Base-by-base conservation (phyloP, 1,139 yeast species). In the Petasospora rhodanensis region DNA sequence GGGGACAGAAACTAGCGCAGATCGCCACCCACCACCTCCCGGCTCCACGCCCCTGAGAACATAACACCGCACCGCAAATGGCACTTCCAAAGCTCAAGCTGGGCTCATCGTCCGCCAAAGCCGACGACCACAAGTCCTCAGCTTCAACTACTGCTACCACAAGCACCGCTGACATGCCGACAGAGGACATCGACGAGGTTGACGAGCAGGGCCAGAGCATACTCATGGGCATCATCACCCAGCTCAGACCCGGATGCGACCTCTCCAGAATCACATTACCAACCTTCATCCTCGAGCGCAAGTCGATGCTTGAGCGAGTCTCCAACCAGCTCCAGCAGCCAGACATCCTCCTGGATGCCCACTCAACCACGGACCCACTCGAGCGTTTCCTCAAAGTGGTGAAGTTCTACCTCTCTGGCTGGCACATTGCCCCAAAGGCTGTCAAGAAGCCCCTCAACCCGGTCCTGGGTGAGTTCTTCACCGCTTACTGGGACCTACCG, bases 351-450 rank as follows among this genome's bases (percentile, higher is more conserved):
- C 56, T 86, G 6, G 71, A 73, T 17, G 96, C 97, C 0, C 81
- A 82, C 44, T 51, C 55, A 2, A 65, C 71, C 1, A 43, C 51
- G 10, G 86, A 84, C 49, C 75, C 76, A 1, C 52, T 80, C 20
- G 64, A 74, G 37, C 69, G 98, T 42, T 89, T 91, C 51, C 56
- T 85, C 7, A 61, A 73, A 29, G 78, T 91, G 8, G 76, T 83
- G 26, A 76, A 79, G 50, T 91, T 96, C 95, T 91, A 89, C 55
- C 67, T 91, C 55, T 76, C 96, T 2, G 87, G 94, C 30, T 91
- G 97, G 97, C 97, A 91, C 54, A 89, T 91, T 54, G 93, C 96
- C 2, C 98, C 98, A 16, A 91, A 89, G 55, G 98, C 97, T 1
- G 98, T 91, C 10, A 91, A 93, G 58, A 91, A 91, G 59, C 98